Evolutionary conservation across 352 stramenopile genomes (phyloP).

Genomic region (Globisporangium paddicum): DNA sequence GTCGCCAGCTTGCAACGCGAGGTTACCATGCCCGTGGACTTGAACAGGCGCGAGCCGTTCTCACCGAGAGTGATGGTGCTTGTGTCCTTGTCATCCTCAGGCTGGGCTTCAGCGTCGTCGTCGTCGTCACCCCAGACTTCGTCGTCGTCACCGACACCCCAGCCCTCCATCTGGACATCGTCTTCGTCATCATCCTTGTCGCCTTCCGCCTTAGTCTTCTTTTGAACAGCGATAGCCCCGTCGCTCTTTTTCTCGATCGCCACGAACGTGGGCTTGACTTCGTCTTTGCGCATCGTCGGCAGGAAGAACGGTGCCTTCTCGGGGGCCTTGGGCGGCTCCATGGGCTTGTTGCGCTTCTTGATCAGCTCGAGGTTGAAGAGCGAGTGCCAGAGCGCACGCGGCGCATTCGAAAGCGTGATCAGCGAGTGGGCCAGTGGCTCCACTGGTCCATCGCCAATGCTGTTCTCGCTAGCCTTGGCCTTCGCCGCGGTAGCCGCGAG

Average conservation of each 20-base stretch:
- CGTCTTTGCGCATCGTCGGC: conserved; percentile 83
- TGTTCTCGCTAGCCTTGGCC: conserved; percentile 42
- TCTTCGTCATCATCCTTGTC: conserved; percentile 21
- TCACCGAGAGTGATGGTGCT: conserved; percentile 7
- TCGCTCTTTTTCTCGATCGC: conserved; percentile 23
- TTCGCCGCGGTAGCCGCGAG: conserved; percentile 34
- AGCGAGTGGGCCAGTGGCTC: conserved; percentile 54
- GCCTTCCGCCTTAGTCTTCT: conserved; percentile 1
- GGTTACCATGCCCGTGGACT: conserved; percentile 64
- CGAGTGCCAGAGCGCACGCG: conserved; percentile 87
- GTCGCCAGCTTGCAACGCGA: conserved; percentile 68
- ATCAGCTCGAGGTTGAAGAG: conserved; percentile 93
- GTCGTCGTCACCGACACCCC: conserved; percentile 56
- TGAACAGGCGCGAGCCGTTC: conserved; percentile 57
- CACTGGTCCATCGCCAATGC: conserved; percentile 26
- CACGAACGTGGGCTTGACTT: conserved; percentile 76
- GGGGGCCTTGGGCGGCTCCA: conserved; percentile 91
- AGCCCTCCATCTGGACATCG: conserved; percentile 48
- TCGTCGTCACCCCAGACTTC: conserved; percentile 60
- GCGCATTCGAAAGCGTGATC: conserved; percentile 73
- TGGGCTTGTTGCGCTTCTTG: conserved; percentile 95
- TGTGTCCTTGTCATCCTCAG: conserved; percentile 22
- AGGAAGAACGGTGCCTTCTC: conserved; percentile 95
- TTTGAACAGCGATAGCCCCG: background rate
- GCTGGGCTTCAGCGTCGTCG: conserved; percentile 26